A percentile compares a stretch with the other conserved stretches of the same genome.
These are phyloP conservation scores for Aspergillus kassunensis DNA, from an alignment of 495 filamentous ascomycete genomes.

Conservation along the genomic window DNA sequence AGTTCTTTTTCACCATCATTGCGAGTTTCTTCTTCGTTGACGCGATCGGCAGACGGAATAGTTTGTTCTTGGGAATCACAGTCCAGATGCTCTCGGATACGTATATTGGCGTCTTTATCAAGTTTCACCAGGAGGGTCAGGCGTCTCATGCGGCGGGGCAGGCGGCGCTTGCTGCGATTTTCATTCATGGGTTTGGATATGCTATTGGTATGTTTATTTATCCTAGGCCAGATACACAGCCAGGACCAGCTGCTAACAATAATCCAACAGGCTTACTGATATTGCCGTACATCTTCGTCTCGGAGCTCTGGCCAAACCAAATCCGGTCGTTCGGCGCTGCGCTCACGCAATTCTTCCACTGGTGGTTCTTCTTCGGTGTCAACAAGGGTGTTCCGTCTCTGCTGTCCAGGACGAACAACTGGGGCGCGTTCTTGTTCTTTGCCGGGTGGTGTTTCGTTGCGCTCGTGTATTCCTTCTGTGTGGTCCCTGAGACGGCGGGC, in stretches of 20 bases:
- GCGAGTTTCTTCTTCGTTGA: slow-evolving; percentile 20
- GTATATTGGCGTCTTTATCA: slow-evolving; percentile 18
- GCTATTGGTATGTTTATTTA: not conserved
- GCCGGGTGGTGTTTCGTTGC: slow-evolving; percentile 16
- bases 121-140: not conserved
- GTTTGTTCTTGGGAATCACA: slow-evolving; percentile 14
- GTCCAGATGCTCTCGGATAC: slow-evolving; percentile 17
- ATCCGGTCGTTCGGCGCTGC: slow-evolving; percentile 24
- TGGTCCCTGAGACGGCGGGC: slow-evolving; percentile 22
- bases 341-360: slow-evolving; percentile 15
- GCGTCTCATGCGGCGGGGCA: slow-evolving; percentile 1
- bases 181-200: not conserved
- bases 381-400: slow-evolving; percentile 13
- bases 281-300: slow-evolving; percentile 20
- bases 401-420: slow-evolving; percentile 11
- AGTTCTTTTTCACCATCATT: slow-evolving; percentile 29
- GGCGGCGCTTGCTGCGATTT: slow-evolving; percentile 8
- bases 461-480: slow-evolving; percentile 22
- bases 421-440: slow-evolving; percentile 24
- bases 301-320: slow-evolving; percentile 21
- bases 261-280: slow-evolving; percentile 19
- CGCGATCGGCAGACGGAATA: slow-evolving; percentile 14
- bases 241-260: no score
- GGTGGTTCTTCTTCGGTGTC: slow-evolving; percentile 18
- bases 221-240: no score